Percentiles rank a stretch among this genome's conserved stretches.
Evolutionary conservation across 352 stramenopile genomes (phyloP).

Genomic region (Globisporangium perplexum): DNA sequence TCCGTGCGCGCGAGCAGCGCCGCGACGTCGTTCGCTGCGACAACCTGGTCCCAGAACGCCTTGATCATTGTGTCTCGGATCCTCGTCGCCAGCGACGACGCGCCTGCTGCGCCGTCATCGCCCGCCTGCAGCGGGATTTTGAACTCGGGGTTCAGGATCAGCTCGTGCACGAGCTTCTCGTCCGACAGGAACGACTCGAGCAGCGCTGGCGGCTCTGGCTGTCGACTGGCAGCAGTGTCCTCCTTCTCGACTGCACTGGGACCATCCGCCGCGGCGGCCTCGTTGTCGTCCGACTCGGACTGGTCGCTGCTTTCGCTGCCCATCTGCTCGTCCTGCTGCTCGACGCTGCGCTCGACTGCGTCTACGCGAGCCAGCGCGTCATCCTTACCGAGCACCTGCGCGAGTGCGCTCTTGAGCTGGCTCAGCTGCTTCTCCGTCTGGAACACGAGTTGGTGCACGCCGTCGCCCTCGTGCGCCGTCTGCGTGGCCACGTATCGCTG

Average conservation of each 20-base stretch:
- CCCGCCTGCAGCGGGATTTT: conserved; percentile 18
- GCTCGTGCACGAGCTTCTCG: conserved; percentile 55
- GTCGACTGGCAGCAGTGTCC: neutral
- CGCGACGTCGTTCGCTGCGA: conserved; percentile 36
- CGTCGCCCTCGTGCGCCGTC: conserved; percentile 30
- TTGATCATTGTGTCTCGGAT: conserved; percentile 48
- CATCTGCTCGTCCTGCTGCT: conserved; percentile 20
- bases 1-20: conserved; percentile 41
- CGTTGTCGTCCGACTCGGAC: conserved; percentile 3
- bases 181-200: conserved; percentile 48
- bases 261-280: too few species aligned
- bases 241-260: neutral
- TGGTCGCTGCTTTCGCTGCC: conserved; percentile 1
- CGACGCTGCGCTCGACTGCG: conserved; percentile 24
- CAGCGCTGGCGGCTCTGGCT: conserved; percentile 16
- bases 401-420: conserved; percentile 49
- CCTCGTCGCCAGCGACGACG: conserved; percentile 25
- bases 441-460: conserved; percentile 39
- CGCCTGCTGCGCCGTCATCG: conserved; percentile 3
- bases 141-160: conserved; percentile 69
- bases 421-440: conserved; percentile 59
- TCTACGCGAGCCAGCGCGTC: conserved; percentile 26
- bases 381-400: conserved; percentile 46
- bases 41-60: conserved; percentile 67
- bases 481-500: conserved; percentile 33